These are phyloP conservation scores for Leishmania amazonensis DNA, from an alignment of 208 protist genomes.

Conservation along the genomic window DNA sequence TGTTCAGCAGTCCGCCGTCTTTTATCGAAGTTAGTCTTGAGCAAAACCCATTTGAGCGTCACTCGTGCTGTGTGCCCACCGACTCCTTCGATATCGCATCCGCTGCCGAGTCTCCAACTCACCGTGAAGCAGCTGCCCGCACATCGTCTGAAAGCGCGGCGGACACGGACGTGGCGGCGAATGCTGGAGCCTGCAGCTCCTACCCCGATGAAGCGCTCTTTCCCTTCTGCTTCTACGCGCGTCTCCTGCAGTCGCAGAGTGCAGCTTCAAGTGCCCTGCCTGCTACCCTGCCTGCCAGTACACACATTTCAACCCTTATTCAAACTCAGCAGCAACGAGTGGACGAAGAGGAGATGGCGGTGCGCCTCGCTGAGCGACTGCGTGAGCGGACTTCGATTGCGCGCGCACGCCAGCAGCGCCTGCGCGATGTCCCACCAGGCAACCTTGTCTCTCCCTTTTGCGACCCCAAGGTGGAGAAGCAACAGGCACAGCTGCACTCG, in stretches of 20 bases:
- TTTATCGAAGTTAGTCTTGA: constrained; percentile 9
- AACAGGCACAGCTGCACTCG: constrained; percentile 45
- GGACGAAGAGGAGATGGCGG: constrained; percentile 27
- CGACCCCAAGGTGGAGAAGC: constrained; percentile 53
- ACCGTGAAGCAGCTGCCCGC: background rate
- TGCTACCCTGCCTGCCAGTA: background rate
- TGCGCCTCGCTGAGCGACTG: constrained; percentile 35
- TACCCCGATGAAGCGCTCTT: background rate
- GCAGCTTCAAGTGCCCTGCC: background rate
- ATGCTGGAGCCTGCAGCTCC: background rate
- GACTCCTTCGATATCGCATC: background rate
- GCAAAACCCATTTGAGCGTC: constrained; percentile 25
- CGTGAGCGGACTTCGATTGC: constrained; percentile 6
- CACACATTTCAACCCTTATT: background rate
- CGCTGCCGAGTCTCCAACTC: background rate
- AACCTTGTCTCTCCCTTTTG: constrained; percentile 26
- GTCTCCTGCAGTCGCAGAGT: constrained; percentile 27
- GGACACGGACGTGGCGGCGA: background rate
- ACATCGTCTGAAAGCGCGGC: background rate
- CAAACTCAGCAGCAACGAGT: constrained; percentile 10
- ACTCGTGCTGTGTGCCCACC: constrained; percentile 9
- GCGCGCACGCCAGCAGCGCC: background rate
- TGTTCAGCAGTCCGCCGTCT: constrained; percentile 33
- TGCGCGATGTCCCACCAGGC: background rate
- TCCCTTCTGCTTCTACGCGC: constrained; percentile 66